Base-by-base conservation (phyloP, 2,329 filamentous ascomycete species). In the Aspergillus alliaceus region DNA sequence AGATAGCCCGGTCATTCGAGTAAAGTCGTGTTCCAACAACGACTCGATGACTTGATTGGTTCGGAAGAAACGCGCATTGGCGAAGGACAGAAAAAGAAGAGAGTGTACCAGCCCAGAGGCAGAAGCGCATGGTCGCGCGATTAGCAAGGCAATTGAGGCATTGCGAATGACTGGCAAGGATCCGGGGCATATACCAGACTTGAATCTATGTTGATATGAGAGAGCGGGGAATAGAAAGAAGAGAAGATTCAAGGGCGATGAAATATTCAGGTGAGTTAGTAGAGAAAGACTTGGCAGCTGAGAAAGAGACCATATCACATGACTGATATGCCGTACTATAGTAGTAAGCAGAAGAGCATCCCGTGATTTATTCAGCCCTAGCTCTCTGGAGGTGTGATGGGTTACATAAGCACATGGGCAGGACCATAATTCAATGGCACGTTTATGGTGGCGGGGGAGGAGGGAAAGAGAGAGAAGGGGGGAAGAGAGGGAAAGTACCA, bases 81-180 rank as follows among this genome's bases (percentile, higher is more conserved):
- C 15, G 25, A 49, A 40, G 52, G 32, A 46, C 22, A 14, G 25
- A 42, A 35, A n/a, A 44, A 31, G 29, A 25, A 42, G 54, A 58
- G 39, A 58, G 48, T 57, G 53, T 52, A 29, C 50, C 35, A 35
- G 54, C 37, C 20, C 51, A 58, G 46, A 39, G 46, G 18, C 54
- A 49, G 59, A 60, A 46, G 58, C 66, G 69, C 69, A 71, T 72
- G 56, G 54, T 64, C 59, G 60, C 61, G 51, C 56, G 46, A 60
- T 65, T 52, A 61, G 40, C 48, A 54, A 55, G 53, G 55, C 50
- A 56, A 54, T 56, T 35, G 57, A 51, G 47, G 56, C 57, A 64
- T 59, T 58, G 53, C 53, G 62, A 51, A 47, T 24, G 20, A 49
- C 40, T 14, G 50, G 34, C 27, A 27, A 47, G 49, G 53, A 57